These are phyloP conservation scores for Sporothrix euskadiensis DNA, from an alignment of 2,329 filamentous ascomycete genomes.

Conservation along the genomic window DNA sequence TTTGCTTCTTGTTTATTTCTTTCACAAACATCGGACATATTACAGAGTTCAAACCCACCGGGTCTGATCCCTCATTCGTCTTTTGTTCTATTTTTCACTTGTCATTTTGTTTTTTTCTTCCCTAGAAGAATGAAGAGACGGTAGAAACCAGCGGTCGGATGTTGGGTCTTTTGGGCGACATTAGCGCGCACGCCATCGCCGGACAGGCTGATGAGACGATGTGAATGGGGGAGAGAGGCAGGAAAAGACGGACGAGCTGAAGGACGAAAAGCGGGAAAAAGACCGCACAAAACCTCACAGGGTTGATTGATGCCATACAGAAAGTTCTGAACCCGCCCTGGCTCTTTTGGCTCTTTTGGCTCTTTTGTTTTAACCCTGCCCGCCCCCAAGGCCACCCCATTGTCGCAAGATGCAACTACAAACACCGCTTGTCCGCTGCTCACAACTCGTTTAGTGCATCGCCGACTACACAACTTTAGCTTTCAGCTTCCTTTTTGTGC, in stretches of 20 bases:
- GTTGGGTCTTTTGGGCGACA: neutral
- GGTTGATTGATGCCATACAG: neutral
- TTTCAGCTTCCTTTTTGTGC: neutral
- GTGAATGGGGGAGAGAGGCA: neutral
- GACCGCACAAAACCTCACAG: neutral
- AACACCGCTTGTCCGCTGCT: neutral
- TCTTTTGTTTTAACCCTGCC: neutral
- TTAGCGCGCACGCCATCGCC: constrained; percentile 23
- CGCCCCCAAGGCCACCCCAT: neutral
- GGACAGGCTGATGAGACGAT: constrained; percentile 24
- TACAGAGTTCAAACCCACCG: neutral
- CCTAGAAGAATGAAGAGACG: neutral
- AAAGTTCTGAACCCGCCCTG: neutral
- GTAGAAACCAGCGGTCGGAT: neutral
- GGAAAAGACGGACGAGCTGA: neutral
- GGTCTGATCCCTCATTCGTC: neutral
- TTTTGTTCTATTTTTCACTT: neutral
- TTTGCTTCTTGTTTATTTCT: neutral
- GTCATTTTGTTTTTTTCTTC: neutral
- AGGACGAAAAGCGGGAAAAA: neutral
- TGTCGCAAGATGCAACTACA: neutral
- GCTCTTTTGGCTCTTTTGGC: too few relatives aligned
- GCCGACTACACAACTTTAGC: neutral
- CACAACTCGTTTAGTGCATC: constrained; percentile 19
- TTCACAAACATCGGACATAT: neutral